Base-by-base conservation (phyloP, 2,329 filamentous ascomycete species). In the Dothidotthia symphoricarpi region DNA sequence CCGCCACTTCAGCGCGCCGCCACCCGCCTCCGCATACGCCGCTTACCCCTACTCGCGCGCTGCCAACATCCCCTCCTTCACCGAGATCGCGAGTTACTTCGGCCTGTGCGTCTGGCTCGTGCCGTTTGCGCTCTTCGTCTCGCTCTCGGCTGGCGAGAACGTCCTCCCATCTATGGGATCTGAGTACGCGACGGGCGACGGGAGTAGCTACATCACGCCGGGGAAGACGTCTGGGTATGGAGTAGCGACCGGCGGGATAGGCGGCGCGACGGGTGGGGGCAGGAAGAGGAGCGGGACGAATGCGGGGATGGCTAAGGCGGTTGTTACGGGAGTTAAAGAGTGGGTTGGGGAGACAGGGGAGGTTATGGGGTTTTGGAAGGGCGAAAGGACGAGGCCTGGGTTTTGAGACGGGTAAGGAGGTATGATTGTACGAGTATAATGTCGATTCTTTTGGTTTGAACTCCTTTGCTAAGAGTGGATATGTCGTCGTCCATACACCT, bases 81-180 rank as follows among this genome's bases (percentile, higher is more conserved):
- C 88, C 13, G 88, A 97, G 71, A 93, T 97, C 29, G 89, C 93
- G 0, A 91, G 88, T 0, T 98, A 93, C 69, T 98, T 98, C 61
- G 93, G 93, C 0, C 74, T 98, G 2, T 95, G 90, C 57, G 90
- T 98, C 0, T 98, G 93, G 93, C 76, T 98, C 1, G 87, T 97
- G 1, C 93, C 93, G 0, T 98, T 98, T 63, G 83, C 90, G 12
- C 76, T 98, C 11, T 98, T 98, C 61, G 91, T 98, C 34, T 95
- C 87, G 57, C 70, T 98, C 28, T 95, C 88, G 13, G 93, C 93
- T 0, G 88, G 89, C 37, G 93, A 98, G 62, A 97, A 97, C 61
- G 88, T 97, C 3, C 71, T 98, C 34, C 93, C 93, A 0, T 94
- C 84, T 6, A 96, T 96, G 78, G 88, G 88, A 10, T 88, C 81